phyloP scores from a whole-genome alignment of 2,329 filamentous ascomycete genomes.

The Passalora sequoiae region DNA sequence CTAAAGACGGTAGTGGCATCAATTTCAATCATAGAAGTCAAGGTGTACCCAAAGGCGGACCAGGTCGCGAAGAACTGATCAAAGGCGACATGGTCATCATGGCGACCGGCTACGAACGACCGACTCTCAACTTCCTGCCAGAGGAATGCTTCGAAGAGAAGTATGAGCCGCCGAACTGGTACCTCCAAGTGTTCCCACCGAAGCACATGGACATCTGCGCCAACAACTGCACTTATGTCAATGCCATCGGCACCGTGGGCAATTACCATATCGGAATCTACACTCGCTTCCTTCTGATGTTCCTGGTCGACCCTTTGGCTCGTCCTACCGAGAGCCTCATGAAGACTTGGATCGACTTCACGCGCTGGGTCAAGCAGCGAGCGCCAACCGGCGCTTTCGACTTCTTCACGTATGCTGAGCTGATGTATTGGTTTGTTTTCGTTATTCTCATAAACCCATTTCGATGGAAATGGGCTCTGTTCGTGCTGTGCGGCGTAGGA shows the following conservation, averaged over 20 bases:
- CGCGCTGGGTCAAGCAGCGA: constrained; percentile 61
- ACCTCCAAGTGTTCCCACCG: constrained; percentile 79
- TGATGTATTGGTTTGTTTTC: constrained; percentile 81
- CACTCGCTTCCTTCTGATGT: constrained; percentile 80
- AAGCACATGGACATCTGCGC: constrained; percentile 66
- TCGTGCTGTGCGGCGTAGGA: constrained; percentile 74
- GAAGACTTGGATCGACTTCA: constrained; percentile 84
- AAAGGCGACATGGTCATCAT: constrained; percentile 73
- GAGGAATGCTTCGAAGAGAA: constrained; percentile 66
- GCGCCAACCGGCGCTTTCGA: constrained; percentile 75
- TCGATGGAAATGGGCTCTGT: constrained; percentile 82
- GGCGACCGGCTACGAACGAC: constrained; percentile 76
- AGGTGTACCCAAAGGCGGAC: constrained; percentile 71
- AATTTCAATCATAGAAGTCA: constrained; percentile 65
- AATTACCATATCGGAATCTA: constrained; percentile 91
- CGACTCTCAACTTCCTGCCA: constrained; percentile 68
- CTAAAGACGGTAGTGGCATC: constrained; percentile 53
- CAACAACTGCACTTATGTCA: constrained; percentile 79
- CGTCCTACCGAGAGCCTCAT: constrained; percentile 69
- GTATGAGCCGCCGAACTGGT: constrained; percentile 80
- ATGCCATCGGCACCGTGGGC: constrained; percentile 74
- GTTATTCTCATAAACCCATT: constrained; percentile 76
- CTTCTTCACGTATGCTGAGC: constrained; percentile 82
- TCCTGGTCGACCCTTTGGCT: constrained; percentile 71
- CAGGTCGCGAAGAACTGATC: constrained; percentile 61